A percentile compares a stretch with the other conserved stretches of the same genome.
Conservation (phyloP, 1,139 yeast genomes). For the Hanseniaspora sp. region DNA sequence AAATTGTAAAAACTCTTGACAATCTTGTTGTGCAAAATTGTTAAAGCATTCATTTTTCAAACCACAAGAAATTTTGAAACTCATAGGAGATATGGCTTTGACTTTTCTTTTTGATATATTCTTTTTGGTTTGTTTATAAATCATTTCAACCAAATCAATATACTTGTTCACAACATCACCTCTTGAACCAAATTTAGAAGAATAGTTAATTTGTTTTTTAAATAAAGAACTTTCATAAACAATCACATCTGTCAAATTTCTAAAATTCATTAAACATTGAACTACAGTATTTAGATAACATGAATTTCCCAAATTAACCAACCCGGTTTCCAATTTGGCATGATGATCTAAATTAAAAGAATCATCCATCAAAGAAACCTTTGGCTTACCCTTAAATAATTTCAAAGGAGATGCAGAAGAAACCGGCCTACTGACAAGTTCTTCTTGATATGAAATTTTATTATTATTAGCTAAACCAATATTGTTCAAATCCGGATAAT, state of each 20-base stretch:
- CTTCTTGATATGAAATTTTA: background rate
- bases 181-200: constrained; percentile 69
- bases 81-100: constrained; percentile 42
- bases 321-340: constrained; percentile 41
- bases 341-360: constrained; percentile 14
- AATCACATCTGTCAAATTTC: constrained; percentile 35
- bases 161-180: constrained; percentile 71
- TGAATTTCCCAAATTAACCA: constrained; percentile 76
- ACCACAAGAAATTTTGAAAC: constrained; percentile 56
- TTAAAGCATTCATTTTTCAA: constrained; percentile 59
- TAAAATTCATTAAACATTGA: constrained; percentile 62
- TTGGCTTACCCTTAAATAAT: constrained; percentile 1
- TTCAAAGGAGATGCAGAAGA: constrained; percentile 8
- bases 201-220: constrained; percentile 59
- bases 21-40: constrained; percentile 82
- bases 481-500: constrained; percentile 9
- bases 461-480: background rate
- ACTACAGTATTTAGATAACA: constrained; percentile 89
- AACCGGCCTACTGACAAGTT: background rate
- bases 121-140: constrained; percentile 34
- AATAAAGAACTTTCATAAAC: constrained; percentile 46
- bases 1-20: constrained; percentile 80
- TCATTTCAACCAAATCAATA: constrained; percentile 50
- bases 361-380: constrained; percentile 9
- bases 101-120: constrained; percentile 31